Evolutionary conservation across 208 protist genomes (phyloP), one percentile per base, ranked within the genome.

Genomic region (Leishmania mexicana): DNA sequence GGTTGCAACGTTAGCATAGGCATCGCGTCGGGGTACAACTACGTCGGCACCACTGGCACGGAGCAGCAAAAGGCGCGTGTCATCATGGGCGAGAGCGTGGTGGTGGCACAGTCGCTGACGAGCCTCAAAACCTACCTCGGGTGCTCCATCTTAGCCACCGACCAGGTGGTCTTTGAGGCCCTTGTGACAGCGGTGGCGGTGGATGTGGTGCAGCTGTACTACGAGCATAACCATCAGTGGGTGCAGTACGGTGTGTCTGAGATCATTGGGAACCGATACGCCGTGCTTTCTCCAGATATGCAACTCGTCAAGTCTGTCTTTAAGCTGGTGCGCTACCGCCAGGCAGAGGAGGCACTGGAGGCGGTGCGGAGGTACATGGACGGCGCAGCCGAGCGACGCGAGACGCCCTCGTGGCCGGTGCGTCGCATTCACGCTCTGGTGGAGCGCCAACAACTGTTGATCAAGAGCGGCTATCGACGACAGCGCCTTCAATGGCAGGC

Each of bases 1-100:
- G 65, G 82, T 62, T 87, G 81, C 74, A 72, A 35, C 80, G 83
- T 89, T 13, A 45, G 57, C 51, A 89, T 92, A 57, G 88, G 81
- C 74, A 92, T 94, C 31, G 83, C 88, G 1, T 83, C 88, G 15
- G 90, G 90, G 67, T 78, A 76, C 24, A 85, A 86, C 71, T 88
- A 85, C 68, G 68, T 92, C 10, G 86, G 90, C 65, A 94, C 88
- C 38, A 90, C 89, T 38, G 90, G 90, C 67, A 92, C 90, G n/a
- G 84, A 90, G 24, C 79, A 86, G 58, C 90, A 89, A 57, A 89
- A 88, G 80, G 90, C 90, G 31, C 86, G 85, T 60, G 85, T 92
- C 6, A 86, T 94, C 35, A 80, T 83, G 11, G 88, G 90, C 42
- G 86, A 89, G 53, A 79, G 80, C 58, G 83, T 92, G 17, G 78